phyloP scores from a whole-genome alignment of 2,329 filamentous ascomycete species.

The Niveomyces coronatus region DNA sequence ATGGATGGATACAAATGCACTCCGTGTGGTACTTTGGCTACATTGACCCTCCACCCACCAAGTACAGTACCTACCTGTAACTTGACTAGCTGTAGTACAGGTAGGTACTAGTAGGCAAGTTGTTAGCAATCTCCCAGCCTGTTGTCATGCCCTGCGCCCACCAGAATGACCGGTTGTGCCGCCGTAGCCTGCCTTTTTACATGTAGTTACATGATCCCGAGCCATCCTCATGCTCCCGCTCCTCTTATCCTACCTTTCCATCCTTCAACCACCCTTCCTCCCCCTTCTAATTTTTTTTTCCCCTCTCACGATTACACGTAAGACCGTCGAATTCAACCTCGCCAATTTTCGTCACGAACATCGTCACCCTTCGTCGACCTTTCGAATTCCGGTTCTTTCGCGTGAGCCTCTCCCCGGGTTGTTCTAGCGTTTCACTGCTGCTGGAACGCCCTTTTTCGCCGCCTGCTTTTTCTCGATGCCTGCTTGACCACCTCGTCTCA shows the following conservation, averaged over 20 bases:
- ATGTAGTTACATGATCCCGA: constrained; percentile 7
- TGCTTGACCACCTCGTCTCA: constrained; percentile 11
- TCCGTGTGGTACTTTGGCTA: no score
- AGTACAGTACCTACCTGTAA: no score
- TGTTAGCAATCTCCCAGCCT: background rate
- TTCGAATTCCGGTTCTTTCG: constrained; percentile 22
- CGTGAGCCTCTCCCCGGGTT: constrained; percentile 17
- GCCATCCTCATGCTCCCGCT: constrained; percentile 14
- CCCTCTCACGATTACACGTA: constrained; percentile 24
- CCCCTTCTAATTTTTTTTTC: constrained; percentile 12
- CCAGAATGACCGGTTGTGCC: constrained; percentile 13
- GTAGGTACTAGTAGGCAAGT: no score
- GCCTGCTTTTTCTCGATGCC: background rate
- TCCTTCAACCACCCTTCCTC: constrained; percentile 13
- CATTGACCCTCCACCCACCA: no score
- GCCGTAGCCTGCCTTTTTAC: constrained; percentile 15
- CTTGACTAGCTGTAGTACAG: no score
- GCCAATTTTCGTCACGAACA: constrained; percentile 8
- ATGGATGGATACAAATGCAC: no score
- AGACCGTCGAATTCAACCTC: constrained; percentile 12
- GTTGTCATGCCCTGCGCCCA: constrained; percentile 1
- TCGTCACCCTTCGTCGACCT: constrained; percentile 19
- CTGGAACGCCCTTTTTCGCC: constrained; percentile 5
- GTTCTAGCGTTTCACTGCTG: constrained; percentile 17
- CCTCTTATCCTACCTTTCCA: constrained; percentile 14